Base-by-base conservation (phyloP, 163 green algal genomes). In the Scenedesmus sp. region DNA sequence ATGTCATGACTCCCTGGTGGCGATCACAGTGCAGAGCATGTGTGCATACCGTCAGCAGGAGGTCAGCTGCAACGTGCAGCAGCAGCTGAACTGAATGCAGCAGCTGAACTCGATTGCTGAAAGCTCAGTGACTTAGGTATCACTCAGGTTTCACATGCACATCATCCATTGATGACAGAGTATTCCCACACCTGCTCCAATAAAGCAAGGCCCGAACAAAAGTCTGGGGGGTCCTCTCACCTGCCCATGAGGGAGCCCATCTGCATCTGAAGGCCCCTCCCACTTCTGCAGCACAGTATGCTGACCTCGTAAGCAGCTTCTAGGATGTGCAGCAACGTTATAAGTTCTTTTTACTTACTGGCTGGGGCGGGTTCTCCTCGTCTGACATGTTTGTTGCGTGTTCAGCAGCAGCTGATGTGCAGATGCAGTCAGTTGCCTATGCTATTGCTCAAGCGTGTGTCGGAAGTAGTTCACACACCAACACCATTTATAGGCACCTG, bases 1-100 rank as follows among this genome's bases (percentile, higher is more conserved):
- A 97, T 60, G 92, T 93, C 93, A 97, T 94, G 1, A 86, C 93
- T n/a, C 95, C 95, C 93, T 95, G 90, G 18, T 20, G 4, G 83
- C n/a, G 77, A 57, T 20, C 0, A 52, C 2, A 66, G 34, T 6
- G 70, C 64, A 64, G 16, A 66, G 9, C 15, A 60, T 46, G 34
- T 46, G 34, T 46, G 34, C 34, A 46, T 46, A 46, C 34, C 34
- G 34, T 46, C 34, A 46, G 34, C 34, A 46, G 34, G 34, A n/a
- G 34, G 34, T 46, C 0, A 46, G 34, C 34, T 46, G 34, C 34
- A 46, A 0, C n/a, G n/a, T n/a, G n/a, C n/a, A n/a, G n/a, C n/a
- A n/a, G n/a, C n/a, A n/a, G n/a, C n/a, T n/a, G n/a, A n/a, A n/a
- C n/a, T n/a, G n/a, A n/a, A n/a, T 46, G 34, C 0, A 46, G 34